Percentiles rank a stretch among this genome's conserved stretches.
These are phyloP conservation scores for Aspergillus cejpii DNA, from an alignment of 2,329 filamentous ascomycete genomes.

Conservation along the genomic window DNA sequence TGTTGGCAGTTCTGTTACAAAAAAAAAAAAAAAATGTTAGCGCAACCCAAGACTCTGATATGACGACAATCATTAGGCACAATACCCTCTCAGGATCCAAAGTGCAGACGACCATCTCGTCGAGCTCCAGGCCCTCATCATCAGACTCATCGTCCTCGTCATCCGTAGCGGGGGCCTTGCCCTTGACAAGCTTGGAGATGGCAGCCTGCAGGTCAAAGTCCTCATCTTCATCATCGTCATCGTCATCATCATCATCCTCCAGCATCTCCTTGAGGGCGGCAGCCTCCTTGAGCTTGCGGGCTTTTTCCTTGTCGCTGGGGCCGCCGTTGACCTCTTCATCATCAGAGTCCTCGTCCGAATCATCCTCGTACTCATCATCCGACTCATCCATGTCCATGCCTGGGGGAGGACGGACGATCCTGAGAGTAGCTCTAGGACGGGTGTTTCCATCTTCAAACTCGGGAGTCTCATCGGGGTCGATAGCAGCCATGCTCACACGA, in stretches of 20 bases:
- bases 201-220: constrained; percentile 44
- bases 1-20: constrained; percentile 87
- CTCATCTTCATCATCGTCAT: constrained; percentile 62
- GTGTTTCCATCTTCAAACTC: constrained; percentile 57
- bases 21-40: constrained; percentile 10
- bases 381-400: constrained; percentile 53
- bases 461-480: constrained; percentile 76
- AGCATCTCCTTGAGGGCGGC: constrained; percentile 72
- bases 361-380: constrained; percentile 45
- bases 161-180: constrained; percentile 67
- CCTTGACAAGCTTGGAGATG: constrained; percentile 52
- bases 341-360: constrained; percentile 47
- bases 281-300: constrained; percentile 75
- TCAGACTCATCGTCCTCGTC: constrained; percentile 53
- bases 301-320: constrained; percentile 84
- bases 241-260: constrained; percentile 54
- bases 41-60: constrained; percentile 2
- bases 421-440: constrained; percentile 75
- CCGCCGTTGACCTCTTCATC: constrained; percentile 81
- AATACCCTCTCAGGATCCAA: constrained; percentile 85
- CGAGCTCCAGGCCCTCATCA: constrained; percentile 58
- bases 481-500: constrained; percentile 96
- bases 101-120: constrained; percentile 93
- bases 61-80: constrained; percentile 7
- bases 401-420: constrained; percentile 70